phyloP scores from a whole-genome alignment of 805 yeast species.

The Sugiyamaella chiloensis region DNA sequence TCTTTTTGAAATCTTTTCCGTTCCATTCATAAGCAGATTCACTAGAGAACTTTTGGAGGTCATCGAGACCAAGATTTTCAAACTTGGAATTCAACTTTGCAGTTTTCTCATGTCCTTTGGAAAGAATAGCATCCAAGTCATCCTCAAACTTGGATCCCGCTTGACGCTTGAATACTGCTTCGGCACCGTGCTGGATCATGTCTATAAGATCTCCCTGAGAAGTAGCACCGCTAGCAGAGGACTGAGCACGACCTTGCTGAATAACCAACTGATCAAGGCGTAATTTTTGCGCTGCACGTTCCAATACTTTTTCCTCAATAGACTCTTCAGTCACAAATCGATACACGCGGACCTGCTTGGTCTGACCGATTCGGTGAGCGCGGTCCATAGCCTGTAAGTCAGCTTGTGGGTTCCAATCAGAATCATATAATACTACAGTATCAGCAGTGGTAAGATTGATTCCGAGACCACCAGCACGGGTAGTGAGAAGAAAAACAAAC shows the following conservation, averaged over 20 bases:
- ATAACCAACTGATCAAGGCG: constrained; percentile 92
- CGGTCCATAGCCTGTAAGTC: constrained; percentile 98
- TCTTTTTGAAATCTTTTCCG: constrained; percentile 67
- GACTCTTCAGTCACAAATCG: constrained; percentile 94
- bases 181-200: constrained; percentile 98
- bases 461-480: constrained; percentile 97
- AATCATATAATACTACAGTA: constrained; percentile 80
- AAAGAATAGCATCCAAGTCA: constrained; percentile 81
- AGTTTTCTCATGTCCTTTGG: constrained; percentile 79
- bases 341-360: constrained; percentile 89
- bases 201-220: constrained; percentile 68
- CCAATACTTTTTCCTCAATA: constrained; percentile 92
- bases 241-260: constrained; percentile 75
- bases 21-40: constrained; percentile 97
- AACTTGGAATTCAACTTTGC: constrained; percentile 74
- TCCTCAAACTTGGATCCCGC: constrained; percentile 43
- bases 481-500: constrained; percentile 80
- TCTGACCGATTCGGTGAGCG: constrained; percentile 96
- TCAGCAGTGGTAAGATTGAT: constrained; percentile 91
- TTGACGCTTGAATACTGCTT: constrained; percentile 67
- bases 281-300: constrained; percentile 91
- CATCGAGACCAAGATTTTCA: constrained; percentile 85
- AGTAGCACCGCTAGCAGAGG: constrained; percentile 39
- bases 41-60: constrained; percentile 76
- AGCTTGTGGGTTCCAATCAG: constrained; percentile 98